Evolutionary conservation across 2,329 filamentous ascomycete species (phyloP), one percentile per base, ranked within the genome.

Genomic region (Arachnomyces sp.): DNA sequence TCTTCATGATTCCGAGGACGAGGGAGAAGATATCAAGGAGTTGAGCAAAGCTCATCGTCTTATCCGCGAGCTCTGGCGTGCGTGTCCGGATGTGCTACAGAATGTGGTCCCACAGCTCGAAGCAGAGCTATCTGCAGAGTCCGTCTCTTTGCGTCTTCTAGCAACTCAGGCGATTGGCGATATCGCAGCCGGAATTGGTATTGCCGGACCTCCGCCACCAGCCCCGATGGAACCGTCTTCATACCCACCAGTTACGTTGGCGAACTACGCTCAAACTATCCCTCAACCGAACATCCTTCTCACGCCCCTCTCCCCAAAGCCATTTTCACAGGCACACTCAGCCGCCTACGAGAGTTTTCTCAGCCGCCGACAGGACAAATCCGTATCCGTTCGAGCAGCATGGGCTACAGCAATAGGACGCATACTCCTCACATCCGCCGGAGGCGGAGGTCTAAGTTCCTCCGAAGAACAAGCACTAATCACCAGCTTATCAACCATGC

Each of bases 91-190:
- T 21, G 86, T 96, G 18, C 74, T 98, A 13, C 83, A 87, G 49
- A 95, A 95, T 54, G 90, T 98, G 9, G 82, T 98, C 38, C 89
- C 89, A 3, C 89, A 95, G 61, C 72, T 98, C 30, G 90, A 96
- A 57, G 85, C 87, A 28, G 92, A 98, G 66, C 70, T 98, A 38
- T 84, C 83, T 3, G 88, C 89, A 0, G 92, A 98, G 57, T 93
- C 93, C 44, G 74, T 89, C 3, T 81, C 92, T 51, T 69, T 98
- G 40, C 84, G 92, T 39, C 75, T 86, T 44, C 74, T 98, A 42
- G 90, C 90, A 2, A 94, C 90, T 0, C 87, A 96, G 62, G 95
- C 92, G 0, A 78, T 98, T 30, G 92, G 93, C 39, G 90, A 96
- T 57, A 89, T 98, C 72, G 84, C 93, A 17, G 83, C 90, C 31